A percentile compares a stretch with the other conserved stretches of the same genome.
Evolutionary conservation across 176 grass and related monocot genomes (phyloP).

Genomic region (Pontederia crassipes): DNA sequence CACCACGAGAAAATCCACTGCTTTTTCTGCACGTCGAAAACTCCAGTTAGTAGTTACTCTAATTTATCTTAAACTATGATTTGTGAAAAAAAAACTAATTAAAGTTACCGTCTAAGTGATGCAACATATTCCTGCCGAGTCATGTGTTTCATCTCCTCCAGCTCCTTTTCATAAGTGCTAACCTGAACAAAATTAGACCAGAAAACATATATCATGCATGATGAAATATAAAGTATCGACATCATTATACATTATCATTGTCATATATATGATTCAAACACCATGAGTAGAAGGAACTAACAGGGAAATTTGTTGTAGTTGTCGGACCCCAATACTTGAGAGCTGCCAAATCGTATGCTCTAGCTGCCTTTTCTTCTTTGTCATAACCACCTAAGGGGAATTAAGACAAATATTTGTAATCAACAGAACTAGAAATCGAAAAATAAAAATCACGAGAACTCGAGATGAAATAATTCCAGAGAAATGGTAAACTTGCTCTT

Average conservation of each 20-base stretch:
- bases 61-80: neutral
- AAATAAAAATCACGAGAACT: too few relatives aligned
- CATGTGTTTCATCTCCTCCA: conserved; percentile 89
- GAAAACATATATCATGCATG: neutral
- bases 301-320: conserved; percentile 91
- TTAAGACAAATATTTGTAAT: too few relatives aligned
- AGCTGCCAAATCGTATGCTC: conserved; percentile 96
- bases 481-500: too few relatives aligned
- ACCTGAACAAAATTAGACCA: conserved; percentile 20
- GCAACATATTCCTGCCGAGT: conserved; percentile 74
- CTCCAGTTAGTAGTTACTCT: too few relatives aligned
- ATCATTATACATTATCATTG: neutral
- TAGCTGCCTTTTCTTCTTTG: conserved; percentile 97
- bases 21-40: conserved; percentile 39
- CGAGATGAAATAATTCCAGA: too few relatives aligned
- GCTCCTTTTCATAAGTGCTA: conserved; percentile 58
- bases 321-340: conserved; percentile 94
- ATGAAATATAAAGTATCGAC: neutral
- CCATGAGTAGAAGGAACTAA: conserved; percentile 17
- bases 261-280: neutral
- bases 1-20: conserved; percentile 71
- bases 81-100: neutral
- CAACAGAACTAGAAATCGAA: too few relatives aligned
- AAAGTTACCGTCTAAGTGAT: conserved; percentile 49
- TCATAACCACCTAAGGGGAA: conserved; percentile 77